A percentile compares a stretch with the other conserved stretches of the same genome.
These are phyloP conservation scores for Trametes maxima DNA, from an alignment of 768 basidiomycete species.

Conservation along the genomic window DNA sequence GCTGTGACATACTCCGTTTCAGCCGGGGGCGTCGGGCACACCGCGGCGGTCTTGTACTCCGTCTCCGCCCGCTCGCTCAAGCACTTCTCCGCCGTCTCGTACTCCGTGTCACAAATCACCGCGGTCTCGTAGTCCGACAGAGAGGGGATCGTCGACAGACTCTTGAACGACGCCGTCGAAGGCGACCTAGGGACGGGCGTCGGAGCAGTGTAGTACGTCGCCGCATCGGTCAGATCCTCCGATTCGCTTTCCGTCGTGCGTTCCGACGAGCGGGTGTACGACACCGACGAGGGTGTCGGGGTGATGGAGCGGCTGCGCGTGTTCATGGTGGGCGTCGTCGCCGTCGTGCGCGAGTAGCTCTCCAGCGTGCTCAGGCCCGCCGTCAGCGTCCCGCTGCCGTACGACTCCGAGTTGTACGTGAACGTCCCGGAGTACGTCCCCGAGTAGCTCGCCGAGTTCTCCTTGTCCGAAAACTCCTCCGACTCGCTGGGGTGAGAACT, in stretches of 20 bases:
- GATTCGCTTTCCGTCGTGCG: constrained; percentile 13
- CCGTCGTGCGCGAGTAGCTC: constrained; percentile 27
- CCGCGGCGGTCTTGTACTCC: constrained; percentile 45
- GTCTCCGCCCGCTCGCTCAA: constrained; percentile 44
- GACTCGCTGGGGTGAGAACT: constrained; percentile 39
- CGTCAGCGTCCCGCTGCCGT: constrained; percentile 9
- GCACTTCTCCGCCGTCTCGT: constrained; percentile 37
- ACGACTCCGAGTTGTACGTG: constrained; percentile 14
- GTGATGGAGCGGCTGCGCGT: constrained; percentile 22
- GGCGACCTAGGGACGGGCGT: constrained; percentile 18
- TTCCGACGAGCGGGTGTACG: constrained; percentile 19
- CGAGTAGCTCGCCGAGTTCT: constrained; percentile 42
- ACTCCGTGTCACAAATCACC: constrained; percentile 41
- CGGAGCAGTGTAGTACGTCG: constrained; percentile 16
- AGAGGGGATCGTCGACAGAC: constrained; percentile 62
- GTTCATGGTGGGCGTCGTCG: constrained; percentile 12
- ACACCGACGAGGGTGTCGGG: constrained; percentile 24
- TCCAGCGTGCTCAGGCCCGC: constrained; percentile 33
- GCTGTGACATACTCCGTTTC: constrained; percentile 56
- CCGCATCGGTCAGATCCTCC: constrained; percentile 10
- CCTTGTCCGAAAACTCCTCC: constrained; percentile 60
- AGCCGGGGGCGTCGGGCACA: constrained; percentile 39
- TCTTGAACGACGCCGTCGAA: constrained; percentile 49
- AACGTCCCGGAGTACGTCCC: constrained; percentile 29
- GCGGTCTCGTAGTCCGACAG: constrained; percentile 45